These are phyloP conservation scores for Pittosporum tobira DNA, from an alignment of 129 eudicot genomes.

Conservation along the genomic window DNA sequence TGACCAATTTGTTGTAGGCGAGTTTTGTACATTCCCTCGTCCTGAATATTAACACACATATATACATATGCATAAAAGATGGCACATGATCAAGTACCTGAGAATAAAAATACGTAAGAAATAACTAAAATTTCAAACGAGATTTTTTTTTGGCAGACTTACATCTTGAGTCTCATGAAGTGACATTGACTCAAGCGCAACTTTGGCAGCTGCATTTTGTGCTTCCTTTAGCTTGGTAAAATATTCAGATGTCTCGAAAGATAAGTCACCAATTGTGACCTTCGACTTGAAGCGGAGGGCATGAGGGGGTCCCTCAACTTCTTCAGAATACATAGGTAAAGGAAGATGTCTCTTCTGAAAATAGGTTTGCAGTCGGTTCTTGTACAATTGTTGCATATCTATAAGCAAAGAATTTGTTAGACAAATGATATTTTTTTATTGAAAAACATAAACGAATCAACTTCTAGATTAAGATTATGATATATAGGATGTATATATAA, in stretches of 20 bases:
- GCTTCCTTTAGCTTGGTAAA: constrained; percentile 63
- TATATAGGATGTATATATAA: neutral
- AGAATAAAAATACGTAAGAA: neutral
- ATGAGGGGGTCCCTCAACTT: constrained; percentile 73
- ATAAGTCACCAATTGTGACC: constrained; percentile 49
- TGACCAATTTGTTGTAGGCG: constrained; percentile 69
- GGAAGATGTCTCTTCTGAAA: constrained; percentile 53
- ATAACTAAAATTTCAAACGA: neutral
- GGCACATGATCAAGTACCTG: neutral
- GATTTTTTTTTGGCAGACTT: constrained; percentile 18
- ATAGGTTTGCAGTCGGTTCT: constrained; percentile 52
- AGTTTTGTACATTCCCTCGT: constrained; percentile 55
- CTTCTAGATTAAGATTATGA: neutral
- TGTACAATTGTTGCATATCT: constrained; percentile 50
- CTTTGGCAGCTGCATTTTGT: constrained; percentile 77
- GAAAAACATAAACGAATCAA: neutral
- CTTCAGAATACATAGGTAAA: constrained; percentile 49
- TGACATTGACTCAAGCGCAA: constrained; percentile 46
- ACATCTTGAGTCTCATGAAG: constrained; percentile 49
- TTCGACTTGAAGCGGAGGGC: constrained; percentile 50
- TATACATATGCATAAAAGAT: no score
- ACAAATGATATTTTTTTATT: neutral
- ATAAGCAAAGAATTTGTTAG: neutral
- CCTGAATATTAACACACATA: constrained; percentile 28
- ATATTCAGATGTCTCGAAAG: constrained; percentile 33